Evolutionary conservation across 306 rosid genomes (phyloP), one percentile per base, ranked within the genome.

Genomic region (Cucumis melo): DNA sequence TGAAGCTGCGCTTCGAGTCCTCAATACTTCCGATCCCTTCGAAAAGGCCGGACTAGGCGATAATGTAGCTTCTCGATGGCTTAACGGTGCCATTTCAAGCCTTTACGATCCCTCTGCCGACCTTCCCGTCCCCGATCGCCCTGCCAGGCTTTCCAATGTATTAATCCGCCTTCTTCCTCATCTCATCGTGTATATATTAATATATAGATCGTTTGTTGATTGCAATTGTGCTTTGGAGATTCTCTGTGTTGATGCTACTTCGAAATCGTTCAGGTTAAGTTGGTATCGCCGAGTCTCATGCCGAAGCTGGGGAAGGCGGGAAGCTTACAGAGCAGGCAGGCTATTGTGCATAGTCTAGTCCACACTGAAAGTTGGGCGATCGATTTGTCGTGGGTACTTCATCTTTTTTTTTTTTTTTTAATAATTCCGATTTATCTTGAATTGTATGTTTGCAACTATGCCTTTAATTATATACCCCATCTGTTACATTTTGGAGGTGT

Each of bases 241-340:
- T 54, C 15, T 11, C 46, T 17, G 72, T 53, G 53, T 41, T 20
- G 60, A 55, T 3, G 50, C 15, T 46, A 12, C 53, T 36, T 6
- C 27, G 29, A 66, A 5, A 44, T 54, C 5, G 15, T 77, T 78
- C 82, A 90, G 98, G 90, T 93, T 54, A 88, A 84, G 81, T 74
- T 91, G 87, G 95, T 93, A 75, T 48, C 89, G 20, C 97, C 97
- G 4, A 53, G 93, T 56, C 85, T 88, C 73, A 91, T 93, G 97
- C 98, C 97, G 66, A 93, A 93, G 87, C 87, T 93, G 24, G 98
- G 98, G n/a, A 89, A 83, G 84, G 98, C 90, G 1, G 98, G 98
- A 6, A 91, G 95, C 93, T 89, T 93, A 84, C 93, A 87, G 86
- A 93, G 98, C 76, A 82, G 98, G 79, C 87, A 82, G 81, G 92